Base-by-base conservation (phyloP, 73 alveolate genomes). In the Paramecium sexaurelia region DNA sequence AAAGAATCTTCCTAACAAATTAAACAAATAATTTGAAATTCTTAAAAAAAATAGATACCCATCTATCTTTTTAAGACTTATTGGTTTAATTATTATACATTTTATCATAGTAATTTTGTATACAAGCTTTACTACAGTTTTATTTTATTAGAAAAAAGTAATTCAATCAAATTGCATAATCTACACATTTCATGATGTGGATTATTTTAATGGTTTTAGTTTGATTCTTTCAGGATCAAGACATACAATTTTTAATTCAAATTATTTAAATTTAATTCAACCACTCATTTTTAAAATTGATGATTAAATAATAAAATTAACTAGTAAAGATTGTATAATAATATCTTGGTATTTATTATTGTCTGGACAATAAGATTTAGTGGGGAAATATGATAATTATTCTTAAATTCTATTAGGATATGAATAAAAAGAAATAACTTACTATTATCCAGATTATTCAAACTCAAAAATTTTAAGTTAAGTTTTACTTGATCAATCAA, bases 161-260 rank as follows among this genome's bases (percentile, higher is more conserved):
- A 26, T 61, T 1, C 47, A 61, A 61, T 61, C 83, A 0, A 2
- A 61, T 32, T 61, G 83, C 24, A 61, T 61, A 61, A 26, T 29
- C 11, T 61, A 71, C 1, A 71, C 35, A 11, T 27, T 20, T 71
- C 26, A 15, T 71, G 86, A 71, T 33, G 32, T 71, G 10, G 56
- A 71, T 35, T 71, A 33, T 71, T 71, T 71, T 27, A 40, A 71
- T 71, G 86, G 51, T 35, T 71, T 27, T 17, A 35, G 57, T 71
- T 36, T 35, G 13, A 22, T 36, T 33, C 17, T 71, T 2, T 29
- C 56, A 7, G 86, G 86, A 11, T 32, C 86, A 5, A 71, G 86
- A 36, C 86, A 37, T 37, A 71, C 43, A 11, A 71, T 71, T 8
- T 71, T 15, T 35, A 27, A 71, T 19, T 27, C 55, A 9, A 40